phyloP scores from a whole-genome alignment of 2,329 filamentous ascomycete genomes.

The Claviceps digitariae region DNA sequence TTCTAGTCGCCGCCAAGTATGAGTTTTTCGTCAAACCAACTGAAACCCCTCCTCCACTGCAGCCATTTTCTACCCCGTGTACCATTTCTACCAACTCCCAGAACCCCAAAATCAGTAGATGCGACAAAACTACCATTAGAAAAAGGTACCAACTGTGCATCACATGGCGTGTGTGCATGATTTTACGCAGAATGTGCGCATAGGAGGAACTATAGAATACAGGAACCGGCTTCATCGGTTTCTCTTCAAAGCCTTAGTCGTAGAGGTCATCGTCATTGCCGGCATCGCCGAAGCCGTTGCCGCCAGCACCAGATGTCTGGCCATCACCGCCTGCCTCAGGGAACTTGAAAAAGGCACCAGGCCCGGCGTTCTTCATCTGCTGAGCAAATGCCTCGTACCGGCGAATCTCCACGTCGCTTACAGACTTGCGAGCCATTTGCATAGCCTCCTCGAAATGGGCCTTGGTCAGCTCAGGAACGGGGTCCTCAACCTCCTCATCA shows the following conservation, averaged over 20 bases:
- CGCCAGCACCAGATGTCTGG: slow-evolving; percentile 43
- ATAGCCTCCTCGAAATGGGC: slow-evolving; percentile 98
- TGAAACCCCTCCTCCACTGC: background rate
- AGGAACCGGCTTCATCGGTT: slow-evolving; percentile 15
- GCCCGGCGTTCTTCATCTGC: slow-evolving; percentile 96
- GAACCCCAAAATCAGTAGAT: slow-evolving; percentile 14
- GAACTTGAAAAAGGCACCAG: slow-evolving; percentile 98
- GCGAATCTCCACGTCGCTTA: slow-evolving; percentile 93
- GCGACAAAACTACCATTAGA: slow-evolving; percentile 10
- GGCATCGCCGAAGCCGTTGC: slow-evolving; percentile 63
- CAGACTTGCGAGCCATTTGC: slow-evolving; percentile 83
- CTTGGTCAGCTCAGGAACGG: slow-evolving; percentile 89
- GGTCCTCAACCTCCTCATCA: slow-evolving; percentile 68
- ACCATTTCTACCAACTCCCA: slow-evolving; percentile 24
- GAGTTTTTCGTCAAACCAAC: slow-evolving; percentile 1
- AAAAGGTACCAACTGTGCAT: slow-evolving; percentile 6
- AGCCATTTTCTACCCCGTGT: slow-evolving; percentile 8
- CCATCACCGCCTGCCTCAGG: slow-evolving; percentile 57
- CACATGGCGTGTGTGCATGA: background rate
- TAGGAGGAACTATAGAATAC: slow-evolving; percentile 34
- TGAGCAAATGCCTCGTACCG: slow-evolving; percentile 97
- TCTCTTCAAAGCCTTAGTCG: slow-evolving; percentile 53
- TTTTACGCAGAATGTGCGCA: slow-evolving; percentile 20
- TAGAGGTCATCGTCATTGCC: slow-evolving; percentile 96
- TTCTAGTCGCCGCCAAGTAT: slow-evolving; percentile 5